Evolutionary conservation across 2,329 filamentous ascomycete genomes (phyloP).

Genomic region (Balansia obtecta): DNA sequence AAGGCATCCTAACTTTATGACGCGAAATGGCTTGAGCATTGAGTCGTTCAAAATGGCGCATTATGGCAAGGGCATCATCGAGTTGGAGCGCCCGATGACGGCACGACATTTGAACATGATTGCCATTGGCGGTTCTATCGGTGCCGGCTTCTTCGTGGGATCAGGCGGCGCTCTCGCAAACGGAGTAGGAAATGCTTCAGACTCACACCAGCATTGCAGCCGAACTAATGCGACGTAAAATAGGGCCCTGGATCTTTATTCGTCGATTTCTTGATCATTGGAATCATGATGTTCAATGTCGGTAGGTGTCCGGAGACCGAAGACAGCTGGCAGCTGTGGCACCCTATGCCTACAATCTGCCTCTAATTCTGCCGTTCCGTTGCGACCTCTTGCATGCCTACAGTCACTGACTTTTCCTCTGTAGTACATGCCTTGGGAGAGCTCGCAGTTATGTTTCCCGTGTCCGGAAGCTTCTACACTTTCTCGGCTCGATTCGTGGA

Average conservation of each 20-base stretch:
- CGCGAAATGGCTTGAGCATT: constrained; percentile 25
- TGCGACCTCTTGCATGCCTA: no score
- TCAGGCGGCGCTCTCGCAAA: constrained; percentile 38
- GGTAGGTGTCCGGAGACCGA: neutral
- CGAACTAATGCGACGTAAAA: neutral
- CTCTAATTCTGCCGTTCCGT: neutral
- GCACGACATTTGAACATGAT: constrained; percentile 48
- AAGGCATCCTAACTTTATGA: constrained; percentile 20
- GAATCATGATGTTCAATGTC: constrained; percentile 9
- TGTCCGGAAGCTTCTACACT: constrained; percentile 47
- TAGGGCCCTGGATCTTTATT: constrained; percentile 7
- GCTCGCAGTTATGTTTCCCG: constrained; percentile 43
- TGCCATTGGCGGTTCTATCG: constrained; percentile 48
- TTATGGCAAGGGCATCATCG: constrained; percentile 20
- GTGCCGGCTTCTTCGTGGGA: constrained; percentile 51
- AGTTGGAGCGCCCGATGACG: constrained; percentile 34
- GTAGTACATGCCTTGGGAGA: constrained; percentile 44
- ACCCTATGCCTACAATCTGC: no score
- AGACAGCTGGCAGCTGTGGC: no score
- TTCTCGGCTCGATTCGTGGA: constrained; percentile 48
- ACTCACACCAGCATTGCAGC: no score
- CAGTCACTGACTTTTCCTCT: no score
- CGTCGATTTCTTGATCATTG: constrained; percentile 7
- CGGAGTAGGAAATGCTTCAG: constrained; percentile 34
- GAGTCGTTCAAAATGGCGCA: constrained; percentile 25